Evolutionary conservation across 805 yeast species (phyloP), one percentile per base, ranked within the genome.

Genomic region (Ogataea corticis): DNA sequence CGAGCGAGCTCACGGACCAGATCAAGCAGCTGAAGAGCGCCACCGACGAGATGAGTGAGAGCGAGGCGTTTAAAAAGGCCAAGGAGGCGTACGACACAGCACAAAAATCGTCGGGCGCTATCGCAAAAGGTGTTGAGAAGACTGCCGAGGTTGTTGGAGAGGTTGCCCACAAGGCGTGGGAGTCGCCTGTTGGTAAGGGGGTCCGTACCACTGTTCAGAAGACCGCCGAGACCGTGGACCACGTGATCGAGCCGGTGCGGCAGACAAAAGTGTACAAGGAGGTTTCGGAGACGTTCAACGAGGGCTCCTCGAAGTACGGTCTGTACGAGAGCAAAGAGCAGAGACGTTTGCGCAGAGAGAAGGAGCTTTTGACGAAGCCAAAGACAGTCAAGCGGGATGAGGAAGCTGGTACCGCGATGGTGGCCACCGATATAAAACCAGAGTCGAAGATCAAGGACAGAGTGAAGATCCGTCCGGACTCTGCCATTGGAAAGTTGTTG

Each of bases 1-100:
- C 90, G 41, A 77, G 79, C 61, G 98, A 94, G 65, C 76, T 94
- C 49, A 95, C 91, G 61, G 90, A 88, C 45, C 89, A 90, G 58
- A 89, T 94, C 62, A 94, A 92, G 68, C 96, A 96, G 13, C 76
- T 94, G 44, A 96, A 89, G 64, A 97, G 91, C 68, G 98, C 95
- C 55, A 88, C 97, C 3, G 98, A 96, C 33, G 82, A 90, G 58
- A 77, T 94, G 65, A 88, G 96, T 27, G 98, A 94, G 57, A 84
- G 94, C 40, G 97, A 90, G 44, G 96, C 98, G 2, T 91, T 87
- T 71, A 87, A 85, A 65, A 81, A 78, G 59, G 99, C 99, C 28
- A 85, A 86, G 62, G 97, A 90, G 49, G 99, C 99, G 0, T 89
- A 85, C 57, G 86, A 86, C 45, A 77, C 74, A 44, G 97, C 98